Evolutionary conservation across 306 rosid species (phyloP).

Genomic region (Rosa persica): DNA sequence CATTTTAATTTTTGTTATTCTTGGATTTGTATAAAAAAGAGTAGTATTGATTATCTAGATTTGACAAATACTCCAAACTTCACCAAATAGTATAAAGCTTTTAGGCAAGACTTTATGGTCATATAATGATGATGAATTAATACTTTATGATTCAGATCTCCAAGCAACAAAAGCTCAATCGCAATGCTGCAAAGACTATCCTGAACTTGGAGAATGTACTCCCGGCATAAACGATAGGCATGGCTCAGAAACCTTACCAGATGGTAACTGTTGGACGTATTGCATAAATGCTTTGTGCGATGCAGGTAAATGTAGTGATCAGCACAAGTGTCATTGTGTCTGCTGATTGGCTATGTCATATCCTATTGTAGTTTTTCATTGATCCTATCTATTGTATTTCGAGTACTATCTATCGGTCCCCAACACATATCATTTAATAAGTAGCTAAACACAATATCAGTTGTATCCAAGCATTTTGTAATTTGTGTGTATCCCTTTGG

Average conservation of each 20-base stretch:
- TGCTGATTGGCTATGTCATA: neutral
- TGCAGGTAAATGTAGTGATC: neutral
- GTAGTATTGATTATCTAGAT: neutral
- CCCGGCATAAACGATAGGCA: neutral
- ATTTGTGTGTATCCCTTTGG: neutral
- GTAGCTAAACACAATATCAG: neutral
- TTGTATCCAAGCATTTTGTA: neutral
- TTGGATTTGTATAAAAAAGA: neutral
- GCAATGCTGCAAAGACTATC: neutral
- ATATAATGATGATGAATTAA: neutral
- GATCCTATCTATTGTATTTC: no score
- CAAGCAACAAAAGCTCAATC: neutral
- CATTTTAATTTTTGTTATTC: no score
- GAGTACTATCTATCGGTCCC: no score
- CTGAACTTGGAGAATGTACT: neutral
- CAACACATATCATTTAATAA: no score
- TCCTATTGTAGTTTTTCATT: neutral
- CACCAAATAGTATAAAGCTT: neutral
- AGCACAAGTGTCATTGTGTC: neutral
- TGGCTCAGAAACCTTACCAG: neutral
- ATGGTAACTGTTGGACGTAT: neutral
- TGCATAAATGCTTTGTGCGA: neutral
- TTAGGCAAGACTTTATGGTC: neutral
- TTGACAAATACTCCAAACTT: no score
- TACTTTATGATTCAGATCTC: neutral